phyloP scores from a whole-genome alignment of 1,139 yeast genomes.

The Yamadazyma dendronema region DNA sequence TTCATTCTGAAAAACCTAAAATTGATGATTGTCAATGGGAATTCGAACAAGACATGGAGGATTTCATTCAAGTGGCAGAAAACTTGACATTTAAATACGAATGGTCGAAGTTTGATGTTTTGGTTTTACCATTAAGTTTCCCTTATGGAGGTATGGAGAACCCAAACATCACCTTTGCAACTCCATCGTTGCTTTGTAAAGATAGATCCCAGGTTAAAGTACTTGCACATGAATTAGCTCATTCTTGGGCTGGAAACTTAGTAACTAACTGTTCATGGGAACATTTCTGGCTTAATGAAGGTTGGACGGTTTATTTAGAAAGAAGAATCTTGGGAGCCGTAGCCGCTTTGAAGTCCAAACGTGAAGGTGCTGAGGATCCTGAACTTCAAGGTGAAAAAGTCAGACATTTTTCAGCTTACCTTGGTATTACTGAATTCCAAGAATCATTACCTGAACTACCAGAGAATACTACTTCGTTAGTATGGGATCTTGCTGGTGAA shows the following conservation, averaged over 20 bases:
- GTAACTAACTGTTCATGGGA: conserved; percentile 40
- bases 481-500: conserved; percentile 25
- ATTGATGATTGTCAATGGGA: conserved; percentile 34
- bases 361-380: conserved; percentile 19
- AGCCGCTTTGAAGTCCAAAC: conserved; percentile 25
- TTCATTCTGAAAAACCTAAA: conserved; percentile 28
- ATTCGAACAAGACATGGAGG: conserved; percentile 37
- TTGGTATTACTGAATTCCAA: conserved; percentile 30
- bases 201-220: conserved; percentile 37
- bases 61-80: conserved; percentile 34
- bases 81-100: conserved; percentile 32
- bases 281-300: conserved; percentile 41
- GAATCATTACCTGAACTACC: conserved; percentile 22
- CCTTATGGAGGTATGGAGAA: conserved; percentile 45
- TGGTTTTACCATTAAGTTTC: conserved; percentile 33
- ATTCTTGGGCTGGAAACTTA: conserved; percentile 39
- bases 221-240: conserved; percentile 40
- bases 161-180: conserved; percentile 37
- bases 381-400: conserved; percentile 28
- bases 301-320: conserved; percentile 40
- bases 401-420: conserved; percentile 31
- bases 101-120: conserved; percentile 33
- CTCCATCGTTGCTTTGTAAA: conserved; percentile 34
- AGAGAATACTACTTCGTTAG: conserved; percentile 24
- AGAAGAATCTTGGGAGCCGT: conserved; percentile 33